phyloP scores from a whole-genome alignment of 306 rosid genomes.

The Cucurbita ficifolia region DNA sequence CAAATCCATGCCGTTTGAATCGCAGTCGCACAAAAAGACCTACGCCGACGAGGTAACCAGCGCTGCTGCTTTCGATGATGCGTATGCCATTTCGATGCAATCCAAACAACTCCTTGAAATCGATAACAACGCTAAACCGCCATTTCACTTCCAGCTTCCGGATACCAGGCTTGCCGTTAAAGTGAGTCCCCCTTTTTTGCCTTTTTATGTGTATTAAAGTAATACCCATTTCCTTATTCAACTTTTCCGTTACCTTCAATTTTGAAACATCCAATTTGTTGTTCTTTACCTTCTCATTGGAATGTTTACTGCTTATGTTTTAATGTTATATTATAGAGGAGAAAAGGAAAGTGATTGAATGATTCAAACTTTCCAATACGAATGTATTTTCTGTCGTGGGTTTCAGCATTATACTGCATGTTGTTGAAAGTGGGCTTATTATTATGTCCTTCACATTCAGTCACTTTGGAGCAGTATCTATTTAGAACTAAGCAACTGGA shows the following conservation, averaged over 20 bases:
- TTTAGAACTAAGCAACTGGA: not conserved
- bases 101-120: conserved; percentile 27
- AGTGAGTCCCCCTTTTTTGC: conserved; percentile 9
- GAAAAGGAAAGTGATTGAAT: not conserved
- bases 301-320: not conserved
- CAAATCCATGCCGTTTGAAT: conserved; percentile 36
- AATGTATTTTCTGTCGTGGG: not conserved
- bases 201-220: not conserved
- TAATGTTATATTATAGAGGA: not conserved
- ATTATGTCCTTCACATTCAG: not conserved
- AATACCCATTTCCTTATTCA: not conserved
- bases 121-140: conserved; percentile 14
- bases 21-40: conserved; percentile 34
- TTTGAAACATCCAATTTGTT: not conserved
- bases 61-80: conserved; percentile 39
- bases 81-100: conserved; percentile 25
- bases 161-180: conserved; percentile 22
- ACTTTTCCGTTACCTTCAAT: not conserved
- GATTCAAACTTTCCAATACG: not conserved
- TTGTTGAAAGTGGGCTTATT: not conserved
- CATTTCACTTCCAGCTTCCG: conserved; percentile 33
- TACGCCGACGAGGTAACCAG: not conserved
- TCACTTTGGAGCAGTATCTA: not conserved
- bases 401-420: not conserved
- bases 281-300: not conserved